A percentile compares a stretch with the other conserved stretches of the same genome.
phyloP scores from a whole-genome alignment of 1,284 basidiomycete species.

The Ustilago curta region DNA sequence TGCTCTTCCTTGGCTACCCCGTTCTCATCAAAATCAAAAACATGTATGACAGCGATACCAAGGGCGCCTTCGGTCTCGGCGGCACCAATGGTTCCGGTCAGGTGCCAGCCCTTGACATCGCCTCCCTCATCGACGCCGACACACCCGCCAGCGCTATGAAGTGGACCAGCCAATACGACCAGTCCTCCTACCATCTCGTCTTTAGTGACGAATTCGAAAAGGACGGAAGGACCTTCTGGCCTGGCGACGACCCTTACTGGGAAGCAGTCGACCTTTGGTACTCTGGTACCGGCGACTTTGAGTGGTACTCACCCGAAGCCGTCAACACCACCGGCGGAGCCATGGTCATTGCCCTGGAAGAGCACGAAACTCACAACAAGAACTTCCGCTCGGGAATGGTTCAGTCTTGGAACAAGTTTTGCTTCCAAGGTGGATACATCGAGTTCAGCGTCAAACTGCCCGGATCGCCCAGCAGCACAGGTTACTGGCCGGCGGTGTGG shows the following conservation, averaged over 20 bases:
- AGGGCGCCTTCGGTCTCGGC: constrained; percentile 74
- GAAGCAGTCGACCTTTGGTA: constrained; percentile 68
- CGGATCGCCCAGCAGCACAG: constrained; percentile 62
- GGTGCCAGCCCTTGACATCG: constrained; percentile 51
- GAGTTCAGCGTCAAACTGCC: constrained; percentile 62
- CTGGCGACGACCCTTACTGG: constrained; percentile 68
- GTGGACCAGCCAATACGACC: constrained; percentile 37
- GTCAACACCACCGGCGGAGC: constrained; percentile 61
- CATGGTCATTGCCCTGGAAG: constrained; percentile 59
- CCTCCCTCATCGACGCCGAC: constrained; percentile 56
- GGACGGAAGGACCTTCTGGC: constrained; percentile 75
- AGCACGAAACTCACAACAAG: constrained; percentile 57
- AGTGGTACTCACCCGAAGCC: constrained; percentile 70
- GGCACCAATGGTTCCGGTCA: constrained; percentile 72
- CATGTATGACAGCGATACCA: constrained; percentile 48
- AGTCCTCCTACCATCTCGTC: constrained; percentile 73
- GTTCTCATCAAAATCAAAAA: constrained; percentile 57
- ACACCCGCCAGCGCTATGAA: constrained; percentile 46
- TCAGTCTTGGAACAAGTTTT: constrained; percentile 69
- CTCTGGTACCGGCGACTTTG: constrained; percentile 64
- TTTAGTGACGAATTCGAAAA: constrained; percentile 79
- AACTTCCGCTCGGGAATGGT: constrained; percentile 69
- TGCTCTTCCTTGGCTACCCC: constrained; percentile 67
- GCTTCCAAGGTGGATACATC: constrained; percentile 69
- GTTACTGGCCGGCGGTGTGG: constrained; percentile 72